phyloP scores from a whole-genome alignment of 176 grass and related monocot species.

The Echinochloa phyllopogon region DNA sequence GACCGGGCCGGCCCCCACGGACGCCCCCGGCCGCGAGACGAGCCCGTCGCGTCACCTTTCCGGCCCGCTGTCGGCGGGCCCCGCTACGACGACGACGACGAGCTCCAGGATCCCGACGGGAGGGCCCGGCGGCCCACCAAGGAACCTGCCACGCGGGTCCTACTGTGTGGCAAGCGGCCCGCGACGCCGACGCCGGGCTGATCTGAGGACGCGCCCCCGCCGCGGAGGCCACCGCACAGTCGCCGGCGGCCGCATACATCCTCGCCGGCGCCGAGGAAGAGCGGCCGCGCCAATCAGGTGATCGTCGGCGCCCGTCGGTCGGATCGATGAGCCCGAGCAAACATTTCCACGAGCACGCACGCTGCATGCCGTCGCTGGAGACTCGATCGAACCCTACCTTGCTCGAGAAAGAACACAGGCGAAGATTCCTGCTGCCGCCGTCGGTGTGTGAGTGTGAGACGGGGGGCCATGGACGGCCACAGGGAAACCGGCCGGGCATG shows the following conservation, averaged over 20 bases:
- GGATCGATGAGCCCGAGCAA: no score
- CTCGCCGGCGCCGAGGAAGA: no score
- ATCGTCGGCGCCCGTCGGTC: neutral
- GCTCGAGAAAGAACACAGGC: no score
- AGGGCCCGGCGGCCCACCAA: neutral
- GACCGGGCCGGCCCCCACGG: neutral
- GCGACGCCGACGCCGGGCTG: no score
- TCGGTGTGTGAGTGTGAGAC: neutral
- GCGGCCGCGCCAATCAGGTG: no score
- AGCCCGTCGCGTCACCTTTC: constrained; percentile 21
- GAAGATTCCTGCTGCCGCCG: neutral
- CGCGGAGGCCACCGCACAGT: no score
- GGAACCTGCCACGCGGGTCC: neutral
- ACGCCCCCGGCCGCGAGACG: neutral
- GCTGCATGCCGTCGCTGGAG: no score
- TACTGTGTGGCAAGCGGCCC: no score
- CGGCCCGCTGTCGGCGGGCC: neutral
- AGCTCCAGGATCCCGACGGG: neutral
- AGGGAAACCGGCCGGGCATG: neutral
- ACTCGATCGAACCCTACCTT: no score
- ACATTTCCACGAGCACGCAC: no score
- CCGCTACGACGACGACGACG: neutral
- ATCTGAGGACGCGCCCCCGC: no score
- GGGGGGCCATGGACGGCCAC: neutral
- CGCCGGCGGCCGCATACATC: no score